A percentile compares a stretch with the other conserved stretches of the same genome.
Conservation (phyloP, 2,329 filamentous ascomycete species). For the Aspergillus aculeatinus region DNA sequence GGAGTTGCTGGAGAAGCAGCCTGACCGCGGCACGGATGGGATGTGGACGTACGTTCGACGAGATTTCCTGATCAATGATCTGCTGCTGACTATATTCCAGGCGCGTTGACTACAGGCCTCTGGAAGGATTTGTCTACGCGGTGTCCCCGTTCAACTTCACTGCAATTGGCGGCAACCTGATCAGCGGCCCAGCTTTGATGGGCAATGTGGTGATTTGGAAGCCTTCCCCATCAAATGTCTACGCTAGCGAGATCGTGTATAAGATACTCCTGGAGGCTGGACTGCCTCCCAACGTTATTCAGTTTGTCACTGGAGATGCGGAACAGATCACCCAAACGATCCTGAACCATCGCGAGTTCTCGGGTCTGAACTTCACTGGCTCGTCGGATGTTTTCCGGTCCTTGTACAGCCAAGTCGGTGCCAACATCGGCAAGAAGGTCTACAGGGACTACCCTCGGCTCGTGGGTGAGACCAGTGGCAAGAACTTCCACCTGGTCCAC, state of each 20-base stretch:
- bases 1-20: constrained; percentile 82
- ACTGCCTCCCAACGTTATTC: constrained; percentile 82
- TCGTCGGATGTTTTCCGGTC: constrained; percentile 85
- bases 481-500: constrained; percentile 87
- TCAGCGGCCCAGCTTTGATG: constrained; percentile 78
- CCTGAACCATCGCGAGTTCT: constrained; percentile 74
- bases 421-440: constrained; percentile 71
- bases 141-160: constrained; percentile 97
- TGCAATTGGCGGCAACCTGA: constrained; percentile 83
- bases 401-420: constrained; percentile 80
- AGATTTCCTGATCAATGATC: no score
- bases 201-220: constrained; percentile 98
- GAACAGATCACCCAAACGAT: constrained; percentile 75
- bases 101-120: constrained; percentile 79
- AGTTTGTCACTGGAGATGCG: constrained; percentile 87
- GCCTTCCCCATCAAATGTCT: constrained; percentile 80
- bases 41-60: constrained; percentile 69
- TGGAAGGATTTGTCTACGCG: constrained; percentile 93
- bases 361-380: constrained; percentile 85
- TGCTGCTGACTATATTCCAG: constrained; percentile 30
- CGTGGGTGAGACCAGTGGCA: constrained; percentile 84
- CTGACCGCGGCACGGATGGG: constrained; percentile 73
- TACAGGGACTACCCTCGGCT: constrained; percentile 82
- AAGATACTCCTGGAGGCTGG: constrained; percentile 90
- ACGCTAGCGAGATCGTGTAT: constrained; percentile 84